phyloP scores from a whole-genome alignment of 768 basidiomycete species.

The Auricularia sp. region DNA sequence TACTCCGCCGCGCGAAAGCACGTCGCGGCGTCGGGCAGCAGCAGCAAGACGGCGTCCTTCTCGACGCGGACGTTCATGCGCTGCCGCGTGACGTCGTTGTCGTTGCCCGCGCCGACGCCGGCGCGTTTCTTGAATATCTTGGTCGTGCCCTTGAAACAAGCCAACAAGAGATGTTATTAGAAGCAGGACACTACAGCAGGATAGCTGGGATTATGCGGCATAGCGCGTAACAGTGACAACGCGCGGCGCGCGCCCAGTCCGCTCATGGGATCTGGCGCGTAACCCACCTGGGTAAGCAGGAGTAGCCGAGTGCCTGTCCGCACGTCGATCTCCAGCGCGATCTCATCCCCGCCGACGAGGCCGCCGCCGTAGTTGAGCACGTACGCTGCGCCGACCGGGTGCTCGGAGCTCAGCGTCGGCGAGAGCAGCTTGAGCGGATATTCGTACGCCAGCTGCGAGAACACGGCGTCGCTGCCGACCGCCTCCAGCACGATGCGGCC shows the following conservation, averaged over 20 bases:
- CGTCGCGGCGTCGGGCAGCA: slow-evolving; percentile 88
- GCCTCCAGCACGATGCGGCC: slow-evolving; percentile 13
- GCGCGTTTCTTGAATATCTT: slow-evolving; percentile 82
- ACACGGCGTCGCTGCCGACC: slow-evolving; percentile 46
- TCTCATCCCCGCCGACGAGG: slow-evolving; percentile 74
- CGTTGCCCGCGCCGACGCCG: background rate
- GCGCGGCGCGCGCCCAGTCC: background rate
- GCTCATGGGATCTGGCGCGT: background rate
- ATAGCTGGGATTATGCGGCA: background rate
- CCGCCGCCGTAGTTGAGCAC: slow-evolving; percentile 86
- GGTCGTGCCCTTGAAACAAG: slow-evolving; percentile 61
- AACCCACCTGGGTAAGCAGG: slow-evolving; percentile 72
- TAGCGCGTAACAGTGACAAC: background rate
- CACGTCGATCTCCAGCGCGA: slow-evolving; percentile 55
- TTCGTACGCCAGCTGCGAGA: slow-evolving; percentile 65
- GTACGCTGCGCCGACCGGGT: slow-evolving; percentile 59
- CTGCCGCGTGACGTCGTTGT: slow-evolving; percentile 44
- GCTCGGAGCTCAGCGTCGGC: slow-evolving; percentile 35
- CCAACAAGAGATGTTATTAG: background rate
- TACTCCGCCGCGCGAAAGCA: slow-evolving; percentile 83
- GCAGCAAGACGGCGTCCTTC: slow-evolving; percentile 49
- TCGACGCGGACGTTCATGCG: slow-evolving; percentile 49
- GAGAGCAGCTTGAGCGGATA: slow-evolving; percentile 88
- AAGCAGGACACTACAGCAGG: background rate
- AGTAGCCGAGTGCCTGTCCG: slow-evolving; percentile 49